Conservation (phyloP, 2,329 filamentous ascomycete species). For the Mollisia scopiformis region DNA sequence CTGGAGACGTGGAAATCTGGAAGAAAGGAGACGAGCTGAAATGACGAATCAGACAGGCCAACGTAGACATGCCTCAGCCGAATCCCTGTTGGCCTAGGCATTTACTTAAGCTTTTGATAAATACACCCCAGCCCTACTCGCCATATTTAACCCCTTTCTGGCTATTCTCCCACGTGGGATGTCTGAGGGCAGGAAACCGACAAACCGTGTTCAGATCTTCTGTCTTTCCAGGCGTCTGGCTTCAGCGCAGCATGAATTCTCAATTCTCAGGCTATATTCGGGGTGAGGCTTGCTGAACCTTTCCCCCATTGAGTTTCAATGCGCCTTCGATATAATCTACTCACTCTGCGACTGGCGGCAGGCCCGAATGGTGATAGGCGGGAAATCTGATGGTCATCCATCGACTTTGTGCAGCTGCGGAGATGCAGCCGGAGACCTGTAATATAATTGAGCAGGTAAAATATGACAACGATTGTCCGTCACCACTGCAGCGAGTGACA, state of each 20-base stretch:
- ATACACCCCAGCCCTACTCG: neutral
- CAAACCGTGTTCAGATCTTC: neutral
- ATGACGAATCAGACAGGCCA: slow-evolving; percentile 3
- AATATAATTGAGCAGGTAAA: no score
- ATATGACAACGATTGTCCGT: no score
- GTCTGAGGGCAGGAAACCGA: neutral
- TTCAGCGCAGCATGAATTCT: neutral
- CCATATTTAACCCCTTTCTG: neutral
- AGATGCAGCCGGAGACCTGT: neutral
- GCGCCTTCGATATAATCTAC: neutral
- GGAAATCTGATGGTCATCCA: neutral
- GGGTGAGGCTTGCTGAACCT: neutral
- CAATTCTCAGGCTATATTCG: neutral
- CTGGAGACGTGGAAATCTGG: neutral
- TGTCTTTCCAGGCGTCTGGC: no score
- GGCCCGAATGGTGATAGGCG: neutral
- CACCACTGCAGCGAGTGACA: neutral
- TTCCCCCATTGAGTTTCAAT: neutral
- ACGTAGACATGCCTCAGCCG: neutral
- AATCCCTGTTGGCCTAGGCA: neutral
- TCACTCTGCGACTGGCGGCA: no score
- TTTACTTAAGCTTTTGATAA: slow-evolving; percentile 4
- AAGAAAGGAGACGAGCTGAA: neutral
- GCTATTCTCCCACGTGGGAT: neutral
- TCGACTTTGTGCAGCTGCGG: neutral